Evolutionary conservation across 2,329 filamentous ascomycete genomes (phyloP).

Genomic region (Diaporthe batatas): DNA sequence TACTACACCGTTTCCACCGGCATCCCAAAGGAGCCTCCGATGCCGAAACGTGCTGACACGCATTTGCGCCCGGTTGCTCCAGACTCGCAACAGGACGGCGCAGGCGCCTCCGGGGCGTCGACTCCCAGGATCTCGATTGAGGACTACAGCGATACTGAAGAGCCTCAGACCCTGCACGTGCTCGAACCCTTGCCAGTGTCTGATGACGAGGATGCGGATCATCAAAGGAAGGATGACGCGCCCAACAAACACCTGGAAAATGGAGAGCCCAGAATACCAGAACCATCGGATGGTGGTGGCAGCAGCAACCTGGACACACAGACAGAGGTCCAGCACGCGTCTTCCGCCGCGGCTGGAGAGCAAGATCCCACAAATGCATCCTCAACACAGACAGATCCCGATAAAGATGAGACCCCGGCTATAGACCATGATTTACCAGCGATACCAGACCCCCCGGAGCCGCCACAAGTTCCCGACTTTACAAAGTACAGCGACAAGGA

Average conservation of each 20-base stretch:
- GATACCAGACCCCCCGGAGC: conserved; percentile 64
- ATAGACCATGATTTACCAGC: conserved; percentile 53
- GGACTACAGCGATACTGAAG: conserved; percentile 55
- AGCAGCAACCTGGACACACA: neutral
- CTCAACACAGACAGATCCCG: conserved; percentile 8
- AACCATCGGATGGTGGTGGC: neutral
- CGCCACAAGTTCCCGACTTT: conserved; percentile 69
- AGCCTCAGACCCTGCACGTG: conserved; percentile 42
- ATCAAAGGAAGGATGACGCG: conserved; percentile 2
- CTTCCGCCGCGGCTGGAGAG: conserved; percentile 56
- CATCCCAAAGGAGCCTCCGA: conserved; percentile 64
- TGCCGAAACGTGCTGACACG: conserved; percentile 33
- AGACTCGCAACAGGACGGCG: conserved; percentile 35
- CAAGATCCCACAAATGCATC: conserved; percentile 21
- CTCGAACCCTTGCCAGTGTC: conserved; percentile 43
- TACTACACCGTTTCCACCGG: conserved; percentile 92
- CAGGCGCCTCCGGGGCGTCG: conserved; percentile 40
- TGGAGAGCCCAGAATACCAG: conserved; percentile 1
- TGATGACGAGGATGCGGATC: conserved; percentile 5
- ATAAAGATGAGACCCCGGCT: conserved; percentile 41
- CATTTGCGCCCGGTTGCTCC: conserved; percentile 43
- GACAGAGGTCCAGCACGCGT: conserved; percentile 49
- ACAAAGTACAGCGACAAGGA: conserved; percentile 73
- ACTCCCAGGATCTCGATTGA: conserved; percentile 62
- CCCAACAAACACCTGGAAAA: conserved; percentile 10